phyloP scores from a whole-genome alignment of 179 eudicot species.

The Spinacia oleracea region DNA sequence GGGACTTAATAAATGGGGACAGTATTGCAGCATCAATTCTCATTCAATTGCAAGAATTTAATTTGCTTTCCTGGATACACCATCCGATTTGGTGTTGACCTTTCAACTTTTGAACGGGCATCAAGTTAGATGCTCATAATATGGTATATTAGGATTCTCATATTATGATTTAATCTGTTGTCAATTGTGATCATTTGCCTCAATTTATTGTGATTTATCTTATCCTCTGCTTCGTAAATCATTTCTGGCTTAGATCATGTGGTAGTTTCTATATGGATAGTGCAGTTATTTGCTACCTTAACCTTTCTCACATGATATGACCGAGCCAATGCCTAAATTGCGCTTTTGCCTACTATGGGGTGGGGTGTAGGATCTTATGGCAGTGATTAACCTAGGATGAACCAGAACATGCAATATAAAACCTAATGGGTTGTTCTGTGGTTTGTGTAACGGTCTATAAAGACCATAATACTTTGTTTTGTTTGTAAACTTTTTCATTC shows the following conservation, averaged over 20 bases:
- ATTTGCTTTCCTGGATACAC: not conserved
- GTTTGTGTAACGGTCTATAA: too few relatives aligned
- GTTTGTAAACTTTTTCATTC: too few relatives aligned
- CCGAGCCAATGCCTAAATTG: not conserved
- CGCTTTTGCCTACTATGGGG: not conserved
- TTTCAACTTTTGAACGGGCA: not conserved
- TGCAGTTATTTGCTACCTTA: not conserved
- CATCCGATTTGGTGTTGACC: not conserved
- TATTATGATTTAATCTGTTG: not conserved
- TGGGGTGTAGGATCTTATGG: not conserved
- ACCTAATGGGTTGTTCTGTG: too few relatives aligned
- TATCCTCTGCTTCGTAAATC: not conserved
- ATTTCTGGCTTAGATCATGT: not conserved
- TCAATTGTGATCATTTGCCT: slow-evolving; percentile 3
- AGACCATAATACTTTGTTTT: too few relatives aligned
- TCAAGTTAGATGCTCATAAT: slow-evolving; percentile 3
- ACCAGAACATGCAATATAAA: not conserved
- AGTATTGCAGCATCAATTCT: not conserved
- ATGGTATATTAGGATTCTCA: slow-evolving; percentile 1
- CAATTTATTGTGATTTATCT: not conserved
- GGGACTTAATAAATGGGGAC: not conserved
- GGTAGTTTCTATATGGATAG: not conserved
- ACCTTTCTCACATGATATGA: not conserved
- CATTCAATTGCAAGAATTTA: not conserved
- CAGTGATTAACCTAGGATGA: not conserved